Base-by-base conservation (phyloP, 73 alveolate species). In the Paramecium caudatum region DNA sequence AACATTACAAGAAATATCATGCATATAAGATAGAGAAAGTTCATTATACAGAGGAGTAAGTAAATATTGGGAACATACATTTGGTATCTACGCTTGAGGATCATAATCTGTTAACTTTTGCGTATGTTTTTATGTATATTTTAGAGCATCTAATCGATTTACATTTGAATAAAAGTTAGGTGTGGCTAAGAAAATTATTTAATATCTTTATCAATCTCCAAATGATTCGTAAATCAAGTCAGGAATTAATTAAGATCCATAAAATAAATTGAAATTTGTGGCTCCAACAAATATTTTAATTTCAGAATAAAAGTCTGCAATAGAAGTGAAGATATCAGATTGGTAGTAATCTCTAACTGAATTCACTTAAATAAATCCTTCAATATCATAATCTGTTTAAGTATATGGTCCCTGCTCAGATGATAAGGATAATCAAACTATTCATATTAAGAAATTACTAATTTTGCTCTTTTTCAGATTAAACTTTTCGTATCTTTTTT, bases 241-340 rank as follows among this genome's bases (percentile, higher is more conserved):
- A n/a, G n/a, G n/a, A n/a, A n/a, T n/a, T 27, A 55, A 55, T 21
- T 27, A 3, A 55, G 23, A 55, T 10, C 30, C 30, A 4, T 5
- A 9, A 9, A 55, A 55, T 13, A 55, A 55, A 23, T 27, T 25
- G 2, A 55, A 55, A 23, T 55, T 55, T 10, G 9, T 55, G 0
- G 23, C 80, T 55, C 80, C 80, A 10, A 27, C 80, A 7, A 55
- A 55, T 23, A 55, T 55, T 55, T 55, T 55, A 23, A 55, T 55
- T 27, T 55, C 80, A 23, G 30, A 37, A 12, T 7, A 55, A 55
- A 55, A 23, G 12, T 27, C 23, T 55, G 30, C 27, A 55, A 23
- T 55, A 55, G 80, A 55, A 10, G 80, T 55, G 23, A 55, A 55
- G 25, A 55, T 55, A 10, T 55, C 80, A 55, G 80, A 55, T 55